These are phyloP conservation scores for Magnusiomyces paraingens DNA, from an alignment of 1,139 yeast species.

Conservation along the genomic window DNA sequence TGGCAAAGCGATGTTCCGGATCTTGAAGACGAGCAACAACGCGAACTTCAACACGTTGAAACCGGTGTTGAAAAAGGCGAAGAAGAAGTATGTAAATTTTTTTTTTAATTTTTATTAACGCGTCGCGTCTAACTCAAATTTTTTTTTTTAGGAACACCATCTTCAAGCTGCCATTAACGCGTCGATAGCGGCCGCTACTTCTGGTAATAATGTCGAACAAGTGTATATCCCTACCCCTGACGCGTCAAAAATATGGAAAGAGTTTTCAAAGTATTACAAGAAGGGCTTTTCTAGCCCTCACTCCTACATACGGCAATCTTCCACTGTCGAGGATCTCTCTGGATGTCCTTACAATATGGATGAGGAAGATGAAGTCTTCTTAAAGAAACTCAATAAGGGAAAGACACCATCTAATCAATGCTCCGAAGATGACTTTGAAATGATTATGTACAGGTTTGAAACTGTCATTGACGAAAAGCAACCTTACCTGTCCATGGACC, in stretches of 20 bases:
- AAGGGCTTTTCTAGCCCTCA: conserved; percentile 68
- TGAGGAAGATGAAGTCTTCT: conserved; percentile 72
- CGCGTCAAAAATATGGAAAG: conserved; percentile 79
- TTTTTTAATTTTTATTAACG: not conserved
- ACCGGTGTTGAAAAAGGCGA: conserved; percentile 98
- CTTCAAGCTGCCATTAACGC: conserved; percentile 84
- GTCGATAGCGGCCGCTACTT: conserved; percentile 51
- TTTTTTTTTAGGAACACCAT: conserved; percentile 58
- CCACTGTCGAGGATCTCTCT: conserved; percentile 89
- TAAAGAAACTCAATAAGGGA: conserved; percentile 39
- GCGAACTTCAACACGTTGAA: conserved; percentile 84
- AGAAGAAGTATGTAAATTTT: conserved; percentile 47
- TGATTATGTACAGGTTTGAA: conserved; percentile 69
- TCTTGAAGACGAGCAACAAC: conserved; percentile 63
- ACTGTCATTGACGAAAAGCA: conserved; percentile 69
- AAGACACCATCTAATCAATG: conserved; percentile 34
- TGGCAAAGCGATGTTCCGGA: conserved; percentile 77
- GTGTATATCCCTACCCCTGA: conserved; percentile 96
- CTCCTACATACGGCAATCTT: conserved; percentile 79
- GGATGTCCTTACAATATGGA: conserved; percentile 89
- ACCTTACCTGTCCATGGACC: conserved; percentile 83
- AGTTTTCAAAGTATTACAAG: conserved; percentile 63
- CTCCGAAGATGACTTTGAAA: conserved; percentile 80
- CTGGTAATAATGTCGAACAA: conserved; percentile 48
- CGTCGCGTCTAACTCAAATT: conserved; percentile 3